Evolutionary conservation across 345 rosid genomes (phyloP).

Genomic region (Hevea brasiliensis): DNA sequence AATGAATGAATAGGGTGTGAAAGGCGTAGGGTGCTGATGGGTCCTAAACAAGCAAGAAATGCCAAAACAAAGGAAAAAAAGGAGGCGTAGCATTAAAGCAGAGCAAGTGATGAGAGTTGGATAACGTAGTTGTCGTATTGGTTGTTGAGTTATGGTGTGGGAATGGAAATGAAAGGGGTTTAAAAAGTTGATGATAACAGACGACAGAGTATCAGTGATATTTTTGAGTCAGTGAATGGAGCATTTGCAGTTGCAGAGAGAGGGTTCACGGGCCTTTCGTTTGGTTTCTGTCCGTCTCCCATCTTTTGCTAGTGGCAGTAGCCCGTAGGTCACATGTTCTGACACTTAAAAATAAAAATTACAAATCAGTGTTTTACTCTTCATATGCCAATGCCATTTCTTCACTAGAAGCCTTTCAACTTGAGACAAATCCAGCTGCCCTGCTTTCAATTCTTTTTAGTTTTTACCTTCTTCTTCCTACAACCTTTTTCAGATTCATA

Average conservation of each 20-base stretch:
- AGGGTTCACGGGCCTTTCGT: slow-evolving; percentile 45
- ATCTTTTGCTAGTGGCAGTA: slow-evolving; percentile 24
- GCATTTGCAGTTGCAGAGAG: slow-evolving; percentile 9
- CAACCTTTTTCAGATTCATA: slow-evolving; percentile 1
- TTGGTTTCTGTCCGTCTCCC: slow-evolving; percentile 40
- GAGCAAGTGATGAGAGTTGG: not conserved
- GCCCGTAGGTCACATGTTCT: slow-evolving; percentile 53
- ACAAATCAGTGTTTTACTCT: slow-evolving; percentile 32
- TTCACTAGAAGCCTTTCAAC: slow-evolving; percentile 12
- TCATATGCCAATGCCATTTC: slow-evolving; percentile 15
- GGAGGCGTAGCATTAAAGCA: not conserved
- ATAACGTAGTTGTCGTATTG: not conserved
- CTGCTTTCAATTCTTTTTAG: not conserved
- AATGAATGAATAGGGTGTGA: not conserved
- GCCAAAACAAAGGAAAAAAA: no score
- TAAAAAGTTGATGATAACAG: not conserved
- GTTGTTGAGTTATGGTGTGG: slow-evolving; percentile 38
- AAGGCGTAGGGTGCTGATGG: not conserved
- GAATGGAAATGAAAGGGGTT: slow-evolving; percentile 4
- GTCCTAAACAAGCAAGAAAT: not conserved
- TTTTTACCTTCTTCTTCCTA: not conserved
- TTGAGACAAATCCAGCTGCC: slow-evolving; percentile 17
- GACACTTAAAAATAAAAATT: slow-evolving; percentile 24
- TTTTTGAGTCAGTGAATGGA: slow-evolving; percentile 13
- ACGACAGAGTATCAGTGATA: slow-evolving; percentile 5